Percentiles rank a stretch among this genome's conserved stretches.
These are phyloP conservation scores for Fusarium tjaetaba DNA, from an alignment of 2,329 filamentous ascomycete genomes.

Conservation along the genomic window DNA sequence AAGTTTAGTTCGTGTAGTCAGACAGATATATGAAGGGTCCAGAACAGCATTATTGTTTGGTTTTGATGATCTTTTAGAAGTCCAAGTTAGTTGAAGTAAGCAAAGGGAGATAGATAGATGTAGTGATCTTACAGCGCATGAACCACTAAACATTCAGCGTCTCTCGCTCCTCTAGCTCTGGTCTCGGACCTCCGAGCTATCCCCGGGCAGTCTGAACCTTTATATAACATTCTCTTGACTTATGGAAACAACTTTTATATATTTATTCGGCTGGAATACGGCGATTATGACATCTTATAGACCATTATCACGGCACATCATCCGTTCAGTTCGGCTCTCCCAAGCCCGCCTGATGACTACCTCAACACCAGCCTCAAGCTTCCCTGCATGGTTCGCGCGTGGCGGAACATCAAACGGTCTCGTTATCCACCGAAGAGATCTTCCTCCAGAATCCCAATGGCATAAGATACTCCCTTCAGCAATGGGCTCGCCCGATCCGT, in stretches of 20 bases:
- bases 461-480: slow-evolving; percentile 64
- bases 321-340: not conserved
- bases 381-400: slow-evolving; percentile 59
- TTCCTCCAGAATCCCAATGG: slow-evolving; percentile 51
- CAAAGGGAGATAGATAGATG: not conserved
- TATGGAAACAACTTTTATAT: not conserved
- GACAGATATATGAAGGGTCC: not conserved
- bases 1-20: not conserved
- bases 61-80: not conserved
- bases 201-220: not conserved
- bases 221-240: not conserved
- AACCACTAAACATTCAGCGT: slow-evolving; percentile 11
- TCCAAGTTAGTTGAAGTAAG: not conserved
- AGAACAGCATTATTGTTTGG: not conserved
- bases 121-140: not conserved
- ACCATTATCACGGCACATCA: slow-evolving; percentile 1
- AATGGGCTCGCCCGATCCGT: slow-evolving; percentile 73
- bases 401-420: slow-evolving; percentile 77
- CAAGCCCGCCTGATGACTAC: slow-evolving; percentile 10
- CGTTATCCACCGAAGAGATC: slow-evolving; percentile 54
- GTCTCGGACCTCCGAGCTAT: slow-evolving; percentile 18
- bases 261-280: no score
- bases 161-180: not conserved
- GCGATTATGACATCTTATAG: not conserved
- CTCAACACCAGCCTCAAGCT: slow-evolving; percentile 40